Base-by-base conservation (phyloP, 768 basidiomycete genomes). In the Suillus alpinus region DNA sequence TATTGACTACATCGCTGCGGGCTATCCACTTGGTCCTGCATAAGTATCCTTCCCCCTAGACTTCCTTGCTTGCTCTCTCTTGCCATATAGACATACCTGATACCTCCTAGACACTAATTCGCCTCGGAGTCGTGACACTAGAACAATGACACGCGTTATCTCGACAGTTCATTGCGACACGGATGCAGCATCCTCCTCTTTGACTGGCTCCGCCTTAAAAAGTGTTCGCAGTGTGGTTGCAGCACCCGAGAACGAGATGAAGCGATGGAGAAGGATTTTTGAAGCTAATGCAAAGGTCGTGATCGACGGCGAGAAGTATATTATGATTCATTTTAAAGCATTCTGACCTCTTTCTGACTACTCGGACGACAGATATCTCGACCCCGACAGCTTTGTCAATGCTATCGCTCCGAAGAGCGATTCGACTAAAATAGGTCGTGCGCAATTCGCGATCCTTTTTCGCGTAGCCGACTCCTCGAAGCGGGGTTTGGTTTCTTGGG, bases 371-470 rank as follows among this genome's bases (percentile, higher is more conserved):
- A 98, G 95, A 75, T 96, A 86, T 72, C 81, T 99, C 51, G 91
- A 94, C 76, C 78, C 82, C 39, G 89, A 94, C 34, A 87, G 87
- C 68, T 99, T 99, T 75, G 90, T 98, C 66, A 92, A 93, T 72
- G 95, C 97, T 57, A 95, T 98, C 73, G 94, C 91, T 36, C 95
- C 96, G 2, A 83, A 83, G 52, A 86, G 84, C 37, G 94, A 96
- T 79, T 81, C 94, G 66, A 82, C 86, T 59, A 92, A 89, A 75
- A 95, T 98, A 66, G 87, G 87, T 39, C 88, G 91, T 23, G 84
- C 88, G 8, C 95, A 97, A 70, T 98, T 93, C 71, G 88, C 86
- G 41, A 89, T 95, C 61, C 83, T 96, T 63, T 96, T 95, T 78
- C 87, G 87, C 59, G 92, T 95, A 60, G 94, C 94, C 52, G 94